Base-by-base conservation (phyloP, 192 early-diverging fungal species). In the Gaertneriomyces sp. region DNA sequence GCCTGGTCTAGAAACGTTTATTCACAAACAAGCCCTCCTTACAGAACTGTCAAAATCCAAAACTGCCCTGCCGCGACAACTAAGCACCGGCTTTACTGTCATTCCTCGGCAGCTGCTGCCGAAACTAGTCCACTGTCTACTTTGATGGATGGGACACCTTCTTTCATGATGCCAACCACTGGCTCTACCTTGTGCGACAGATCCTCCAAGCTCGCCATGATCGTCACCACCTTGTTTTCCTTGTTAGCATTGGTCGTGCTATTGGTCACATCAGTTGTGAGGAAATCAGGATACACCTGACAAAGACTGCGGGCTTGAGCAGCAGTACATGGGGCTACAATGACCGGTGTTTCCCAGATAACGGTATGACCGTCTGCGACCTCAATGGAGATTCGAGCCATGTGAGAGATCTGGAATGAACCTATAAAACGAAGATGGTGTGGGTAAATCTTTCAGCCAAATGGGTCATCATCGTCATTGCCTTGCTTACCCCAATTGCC, bases 281-380 rank as follows among this genome's bases (percentile, higher is more conserved):
- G 59, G 42, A 46, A 43, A 39, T 58, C 44, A 1, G 66, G 66
- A 20, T 68, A 60, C 6, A 40, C 45, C 4, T 17, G 57, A 4
- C 45, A 44, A 17, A 68, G 66, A n/a, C 25, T 60, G 20, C 58
- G 66, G 4, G 56, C 43, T 17, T 60, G 44, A 9, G 42, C 57
- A 11, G 57, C 58, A 38, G 66, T 42, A 17, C 46, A 44, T 10
- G 66, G 56, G 11, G 66, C 39, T 25, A 68, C 38, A 2, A 50
- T 68, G 25, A 68, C 38, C 45, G 66, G 66, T 14, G 66, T 68
- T 42, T 68, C 66, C 66, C 66, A 68, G 5, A 68, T 46, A 46
- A 68, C 66, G 47, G 56, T 68, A 43, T 68, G 66, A 9, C 66
- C 66, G 45, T 68, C 66, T 40, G 66, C 66, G 8, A 68, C 66